Conservation (phyloP, 169 alveolate species). For the Plasmodium inui region DNA sequence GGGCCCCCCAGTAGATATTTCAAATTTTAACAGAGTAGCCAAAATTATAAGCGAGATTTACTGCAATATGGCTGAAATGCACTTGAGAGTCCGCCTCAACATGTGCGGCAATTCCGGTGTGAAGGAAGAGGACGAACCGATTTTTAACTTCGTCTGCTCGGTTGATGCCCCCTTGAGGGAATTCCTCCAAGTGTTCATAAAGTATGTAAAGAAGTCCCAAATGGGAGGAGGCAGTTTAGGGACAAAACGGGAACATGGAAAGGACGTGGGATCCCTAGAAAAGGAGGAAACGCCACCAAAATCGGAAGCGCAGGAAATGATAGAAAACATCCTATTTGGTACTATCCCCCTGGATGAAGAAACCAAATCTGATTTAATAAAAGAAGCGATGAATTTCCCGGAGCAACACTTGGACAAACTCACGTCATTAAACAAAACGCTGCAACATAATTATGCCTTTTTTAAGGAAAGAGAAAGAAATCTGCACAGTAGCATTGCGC, state of each 20-base stretch:
- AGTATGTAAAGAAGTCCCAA: slow-evolving; percentile 10
- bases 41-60: slow-evolving; percentile 28
- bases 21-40: slow-evolving; percentile 21
- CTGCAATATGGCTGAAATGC: neutral
- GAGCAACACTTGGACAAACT: slow-evolving; percentile 27
- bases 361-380: slow-evolving; percentile 20
- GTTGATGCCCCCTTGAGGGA: slow-evolving; percentile 25
- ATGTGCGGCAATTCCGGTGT: neutral
- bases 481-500: neutral
- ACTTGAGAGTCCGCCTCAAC: slow-evolving; percentile 6
- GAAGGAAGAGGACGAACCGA: neutral
- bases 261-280: neutral
- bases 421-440: slow-evolving; percentile 40
- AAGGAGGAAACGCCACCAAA: neutral
- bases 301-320: slow-evolving; percentile 23
- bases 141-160: slow-evolving; percentile 37
- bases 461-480: slow-evolving; percentile 56
- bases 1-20: slow-evolving; percentile 11
- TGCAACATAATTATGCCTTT: slow-evolving; percentile 48
- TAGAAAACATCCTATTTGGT: slow-evolving; percentile 31
- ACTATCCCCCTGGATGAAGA: slow-evolving; percentile 57
- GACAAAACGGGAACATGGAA: neutral
- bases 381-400: slow-evolving; percentile 44
- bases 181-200: neutral
- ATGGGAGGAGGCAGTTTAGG: neutral